Evolutionary conservation across 73 alveolate species (phyloP).

Genomic region (Tetrahymena elliotti): DNA sequence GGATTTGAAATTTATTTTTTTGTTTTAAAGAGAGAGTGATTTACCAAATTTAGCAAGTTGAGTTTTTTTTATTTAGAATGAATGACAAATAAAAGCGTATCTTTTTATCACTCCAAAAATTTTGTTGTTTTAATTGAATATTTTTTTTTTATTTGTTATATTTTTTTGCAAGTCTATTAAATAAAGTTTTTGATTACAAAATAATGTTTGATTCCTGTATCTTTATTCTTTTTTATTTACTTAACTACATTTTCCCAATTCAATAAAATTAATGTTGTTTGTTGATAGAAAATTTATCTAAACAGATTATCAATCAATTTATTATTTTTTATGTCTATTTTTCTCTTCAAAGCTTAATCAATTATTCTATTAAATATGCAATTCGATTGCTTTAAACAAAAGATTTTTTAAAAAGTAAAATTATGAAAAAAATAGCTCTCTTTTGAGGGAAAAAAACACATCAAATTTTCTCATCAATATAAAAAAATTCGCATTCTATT

Average conservation of each 20-base stretch:
- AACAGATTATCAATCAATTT: background rate
- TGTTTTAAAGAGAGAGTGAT: background rate
- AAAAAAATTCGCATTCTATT: too few relatives aligned
- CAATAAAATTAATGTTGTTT: background rate
- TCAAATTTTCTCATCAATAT: too few relatives aligned
- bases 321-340: background rate
- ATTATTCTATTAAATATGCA: background rate
- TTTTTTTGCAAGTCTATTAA: background rate
- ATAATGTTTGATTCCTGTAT: background rate
- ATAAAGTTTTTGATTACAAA: background rate
- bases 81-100: background rate
- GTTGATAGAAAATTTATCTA: background rate
- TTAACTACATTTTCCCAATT: background rate
- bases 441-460: background rate
- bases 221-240: too few relatives aligned
- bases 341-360: background rate
- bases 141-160: background rate
- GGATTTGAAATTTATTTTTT: background rate
- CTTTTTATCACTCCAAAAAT: background rate
- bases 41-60: background rate
- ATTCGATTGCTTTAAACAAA: background rate
- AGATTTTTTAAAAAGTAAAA: too few relatives aligned
- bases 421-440: background rate
- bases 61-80: background rate
- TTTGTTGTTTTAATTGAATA: background rate